Percentiles rank a stretch among this genome's conserved stretches.
Evolutionary conservation across 257 asterid genomes (phyloP).

Genomic region (Jasminum sambac): DNA sequence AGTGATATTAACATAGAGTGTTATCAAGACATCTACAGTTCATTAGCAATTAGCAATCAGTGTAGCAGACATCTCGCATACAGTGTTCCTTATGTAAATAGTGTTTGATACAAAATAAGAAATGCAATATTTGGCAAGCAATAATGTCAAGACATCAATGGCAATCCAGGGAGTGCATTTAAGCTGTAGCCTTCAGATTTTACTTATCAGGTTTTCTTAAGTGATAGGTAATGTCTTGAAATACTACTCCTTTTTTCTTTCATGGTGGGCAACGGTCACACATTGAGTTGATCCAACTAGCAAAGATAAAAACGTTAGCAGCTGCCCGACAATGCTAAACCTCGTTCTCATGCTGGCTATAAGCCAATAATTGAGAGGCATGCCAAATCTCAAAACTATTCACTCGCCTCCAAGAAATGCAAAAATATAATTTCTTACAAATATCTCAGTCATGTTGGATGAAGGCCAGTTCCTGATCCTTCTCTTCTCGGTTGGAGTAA

Average conservation of each 20-base stretch:
- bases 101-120: background rate
- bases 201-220: background rate
- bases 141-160: no score
- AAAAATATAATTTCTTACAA: background rate
- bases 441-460: background rate
- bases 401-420: background rate
- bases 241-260: no score
- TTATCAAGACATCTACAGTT: background rate
- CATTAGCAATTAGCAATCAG: background rate
- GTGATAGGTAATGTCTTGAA: background rate
- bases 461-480: background rate
- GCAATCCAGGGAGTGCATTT: background rate
- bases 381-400: background rate
- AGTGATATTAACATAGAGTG: background rate
- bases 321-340: background rate
- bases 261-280: no score
- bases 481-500: background rate
- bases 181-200: background rate
- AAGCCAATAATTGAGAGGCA: background rate
- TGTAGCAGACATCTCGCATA: background rate
- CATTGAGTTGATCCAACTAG: background rate
- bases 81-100: background rate
- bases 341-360: background rate
- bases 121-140: background rate
- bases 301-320: background rate